A percentile compares a stretch with the other conserved stretches of the same genome.
These are phyloP conservation scores for Penstemon newberryi DNA, from an alignment of 257 asterid species.

Conservation along the genomic window DNA sequence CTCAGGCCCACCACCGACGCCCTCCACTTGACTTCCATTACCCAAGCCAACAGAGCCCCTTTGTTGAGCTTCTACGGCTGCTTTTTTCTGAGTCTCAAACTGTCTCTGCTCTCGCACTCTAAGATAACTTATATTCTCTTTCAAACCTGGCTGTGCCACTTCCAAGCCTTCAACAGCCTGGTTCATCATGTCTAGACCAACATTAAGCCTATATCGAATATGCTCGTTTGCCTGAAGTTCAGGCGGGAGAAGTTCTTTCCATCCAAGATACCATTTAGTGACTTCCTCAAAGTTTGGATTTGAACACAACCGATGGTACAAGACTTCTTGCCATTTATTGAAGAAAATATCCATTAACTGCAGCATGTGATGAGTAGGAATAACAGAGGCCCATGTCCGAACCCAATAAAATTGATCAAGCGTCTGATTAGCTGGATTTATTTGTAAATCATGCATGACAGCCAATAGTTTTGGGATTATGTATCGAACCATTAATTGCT, in stretches of 20 bases:
- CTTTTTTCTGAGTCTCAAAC: constrained; percentile 76
- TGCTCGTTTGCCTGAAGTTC: constrained; percentile 80
- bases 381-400: constrained; percentile 56
- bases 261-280: constrained; percentile 73
- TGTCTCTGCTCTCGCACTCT: constrained; percentile 76
- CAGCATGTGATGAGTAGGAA: constrained; percentile 84
- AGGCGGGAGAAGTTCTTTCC: constrained; percentile 77
- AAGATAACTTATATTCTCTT: constrained; percentile 68
- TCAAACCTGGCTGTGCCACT: constrained; percentile 76
- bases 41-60: constrained; percentile 33
- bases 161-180: constrained; percentile 84
- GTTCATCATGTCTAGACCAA: constrained; percentile 80
- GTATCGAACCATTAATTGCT: constrained; percentile 56
- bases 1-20: constrained; percentile 36
- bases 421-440: constrained; percentile 42
- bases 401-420: constrained; percentile 19
- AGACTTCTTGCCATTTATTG: constrained; percentile 82
- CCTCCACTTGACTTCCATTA: constrained; percentile 40
- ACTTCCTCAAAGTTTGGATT: constrained; percentile 78
- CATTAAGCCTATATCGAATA: constrained; percentile 52
- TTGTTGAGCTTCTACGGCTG: constrained; percentile 70
- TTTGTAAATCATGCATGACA: constrained; percentile 54
- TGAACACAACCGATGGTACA: constrained; percentile 80
- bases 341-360: constrained; percentile 72
- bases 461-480: constrained; percentile 49